These are phyloP conservation scores for Pseudisothecium myosuroides DNA, from an alignment of 225 moss, liverwort and hornwort genomes.

Conservation along the genomic window DNA sequence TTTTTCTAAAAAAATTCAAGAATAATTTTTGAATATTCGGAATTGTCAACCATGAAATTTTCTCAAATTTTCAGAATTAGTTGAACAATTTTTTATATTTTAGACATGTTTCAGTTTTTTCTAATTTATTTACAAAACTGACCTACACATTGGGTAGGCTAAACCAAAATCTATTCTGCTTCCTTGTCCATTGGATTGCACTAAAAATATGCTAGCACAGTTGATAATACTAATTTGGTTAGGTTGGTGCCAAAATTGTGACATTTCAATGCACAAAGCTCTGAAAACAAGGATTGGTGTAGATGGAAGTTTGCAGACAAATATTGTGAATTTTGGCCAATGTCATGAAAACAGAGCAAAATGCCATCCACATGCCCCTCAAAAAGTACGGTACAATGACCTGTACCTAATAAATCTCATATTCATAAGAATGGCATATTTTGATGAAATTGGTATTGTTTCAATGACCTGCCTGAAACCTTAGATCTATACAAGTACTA, in stretches of 20 bases:
- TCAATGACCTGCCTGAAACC: background rate
- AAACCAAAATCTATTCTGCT: conserved; percentile 44
- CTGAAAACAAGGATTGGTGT: background rate
- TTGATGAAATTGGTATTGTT: background rate
- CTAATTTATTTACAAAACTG: too few species aligned
- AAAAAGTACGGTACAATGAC: background rate
- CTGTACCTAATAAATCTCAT: background rate
- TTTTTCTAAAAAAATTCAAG: too few species aligned
- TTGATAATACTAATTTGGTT: background rate
- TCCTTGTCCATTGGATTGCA: conserved; percentile 40
- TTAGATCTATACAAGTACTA: background rate
- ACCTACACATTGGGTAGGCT: background rate
- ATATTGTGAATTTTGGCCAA: background rate
- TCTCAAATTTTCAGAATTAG: too few species aligned
- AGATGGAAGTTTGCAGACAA: background rate
- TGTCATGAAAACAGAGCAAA: background rate
- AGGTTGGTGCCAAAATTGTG: background rate
- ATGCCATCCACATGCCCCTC: background rate
- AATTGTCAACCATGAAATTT: too few species aligned
- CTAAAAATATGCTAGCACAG: conserved; percentile 10
- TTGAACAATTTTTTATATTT: too few species aligned
- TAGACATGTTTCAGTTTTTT: too few species aligned
- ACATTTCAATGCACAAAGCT: background rate
- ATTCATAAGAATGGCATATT: background rate
- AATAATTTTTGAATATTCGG: too few species aligned